Percentiles rank a stretch among this genome's conserved stretches.
These are phyloP conservation scores for Fusarium musae DNA, from an alignment of 2,329 filamentous ascomycete species.

Conservation along the genomic window DNA sequence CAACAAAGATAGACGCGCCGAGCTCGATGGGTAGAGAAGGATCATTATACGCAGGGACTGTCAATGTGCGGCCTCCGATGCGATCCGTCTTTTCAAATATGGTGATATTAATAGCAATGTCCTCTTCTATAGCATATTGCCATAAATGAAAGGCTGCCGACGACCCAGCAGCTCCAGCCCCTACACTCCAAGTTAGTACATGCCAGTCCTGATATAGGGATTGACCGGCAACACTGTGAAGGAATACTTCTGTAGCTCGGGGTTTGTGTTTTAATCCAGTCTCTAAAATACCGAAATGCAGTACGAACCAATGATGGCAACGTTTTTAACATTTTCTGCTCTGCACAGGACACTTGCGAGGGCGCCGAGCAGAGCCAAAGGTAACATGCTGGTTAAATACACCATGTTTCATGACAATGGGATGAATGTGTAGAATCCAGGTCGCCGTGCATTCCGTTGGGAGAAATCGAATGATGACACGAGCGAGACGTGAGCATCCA, in stretches of 20 bases:
- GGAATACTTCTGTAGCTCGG: background rate
- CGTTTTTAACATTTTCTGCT: slow-evolving; percentile 45
- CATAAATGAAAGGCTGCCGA: slow-evolving; percentile 86
- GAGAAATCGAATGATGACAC: background rate
- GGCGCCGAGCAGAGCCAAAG: slow-evolving; percentile 33
- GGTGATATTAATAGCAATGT: slow-evolving; percentile 78
- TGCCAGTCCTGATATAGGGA: background rate
- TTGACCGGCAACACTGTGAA: background rate
- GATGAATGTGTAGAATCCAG: background rate
- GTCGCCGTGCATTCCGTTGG: background rate
- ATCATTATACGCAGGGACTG: slow-evolving; percentile 80
- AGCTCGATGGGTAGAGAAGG: slow-evolving; percentile 79
- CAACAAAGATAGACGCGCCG: slow-evolving; percentile 91
- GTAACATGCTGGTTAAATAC: slow-evolving; percentile 21
- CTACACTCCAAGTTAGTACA: slow-evolving; percentile 57
- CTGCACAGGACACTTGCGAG: slow-evolving; percentile 20
- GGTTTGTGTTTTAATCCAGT: background rate
- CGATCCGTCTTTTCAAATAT: slow-evolving; percentile 83
- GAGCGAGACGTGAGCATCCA: background rate
- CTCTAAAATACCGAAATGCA: background rate
- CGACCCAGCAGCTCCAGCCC: slow-evolving; percentile 88
- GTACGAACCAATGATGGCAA: slow-evolving; percentile 52
- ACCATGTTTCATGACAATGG: slow-evolving; percentile 17
- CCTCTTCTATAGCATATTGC: slow-evolving; percentile 72
- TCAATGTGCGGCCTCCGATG: slow-evolving; percentile 88